Conservation (phyloP, 345 rosid species). For the Clausena lansium region DNA sequence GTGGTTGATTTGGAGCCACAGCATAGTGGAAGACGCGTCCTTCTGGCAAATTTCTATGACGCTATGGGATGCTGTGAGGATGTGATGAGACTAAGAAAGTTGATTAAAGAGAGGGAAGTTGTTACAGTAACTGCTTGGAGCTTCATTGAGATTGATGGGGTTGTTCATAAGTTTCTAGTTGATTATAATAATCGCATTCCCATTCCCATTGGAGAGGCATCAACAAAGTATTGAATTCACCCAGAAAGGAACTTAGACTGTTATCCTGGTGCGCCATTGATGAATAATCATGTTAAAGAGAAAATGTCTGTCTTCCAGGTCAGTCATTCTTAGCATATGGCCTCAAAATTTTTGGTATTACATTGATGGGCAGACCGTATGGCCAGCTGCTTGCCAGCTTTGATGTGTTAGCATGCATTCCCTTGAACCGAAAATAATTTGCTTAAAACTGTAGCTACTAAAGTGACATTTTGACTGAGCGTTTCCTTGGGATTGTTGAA, state of each 20-base stretch:
- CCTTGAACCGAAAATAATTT: neutral
- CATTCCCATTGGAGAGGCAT: conserved; percentile 4
- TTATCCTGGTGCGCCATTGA: neutral
- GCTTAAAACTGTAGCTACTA: neutral
- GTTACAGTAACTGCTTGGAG: conserved; percentile 26
- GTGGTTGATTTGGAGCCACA: conserved; percentile 29
- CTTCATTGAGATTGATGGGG: conserved; percentile 33
- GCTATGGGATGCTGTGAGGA: conserved; percentile 34
- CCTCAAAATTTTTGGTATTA: neutral
- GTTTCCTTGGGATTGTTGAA: neutral
- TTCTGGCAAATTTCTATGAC: conserved; percentile 31
- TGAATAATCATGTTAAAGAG: neutral
- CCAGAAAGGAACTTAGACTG: neutral
- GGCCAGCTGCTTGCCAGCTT: neutral
- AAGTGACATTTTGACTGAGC: neutral
- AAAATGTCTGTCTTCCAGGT: neutral
- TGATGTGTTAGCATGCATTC: neutral
- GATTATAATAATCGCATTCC: conserved; percentile 23
- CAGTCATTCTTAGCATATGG: neutral
- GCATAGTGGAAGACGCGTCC: conserved; percentile 32
- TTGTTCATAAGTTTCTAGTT: conserved; percentile 27
- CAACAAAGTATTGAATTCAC: conserved; percentile 1
- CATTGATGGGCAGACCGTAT: neutral
- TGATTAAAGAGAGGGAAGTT: conserved; percentile 28
- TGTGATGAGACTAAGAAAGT: conserved; percentile 25